Base-by-base conservation (phyloP, 225 moss, liverwort and hornwort genomes). In the Antitrichia curtipendula region DNA sequence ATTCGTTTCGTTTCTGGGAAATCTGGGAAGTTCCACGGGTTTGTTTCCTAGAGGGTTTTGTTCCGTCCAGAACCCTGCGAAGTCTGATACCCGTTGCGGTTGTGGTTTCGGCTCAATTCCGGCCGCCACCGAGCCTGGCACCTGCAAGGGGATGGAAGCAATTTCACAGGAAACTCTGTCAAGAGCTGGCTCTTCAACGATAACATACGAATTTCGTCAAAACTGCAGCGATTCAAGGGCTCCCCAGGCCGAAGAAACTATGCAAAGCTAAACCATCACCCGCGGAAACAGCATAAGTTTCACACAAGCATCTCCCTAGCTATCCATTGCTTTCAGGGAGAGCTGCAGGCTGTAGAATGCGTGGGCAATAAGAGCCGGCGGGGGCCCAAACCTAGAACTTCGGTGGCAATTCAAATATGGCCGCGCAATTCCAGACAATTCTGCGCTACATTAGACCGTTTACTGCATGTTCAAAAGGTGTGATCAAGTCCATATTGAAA, bases 41-140 rank as follows among this genome's bases (percentile, higher is more conserved):
- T 89, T 92, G 82, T 89, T 90, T 65, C 68, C 89, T n/a, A 77
- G 61, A 36, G 79, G 56, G 49, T 58, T 89, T 45, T 83, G 86
- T 23, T 78, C 88, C 87, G 78, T 82, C 91, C 92, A 92, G 88
- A 91, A 87, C 87, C 89, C 88, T 56, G 92, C 76, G 69, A 92
- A 89, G 47, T 89, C 90, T 29, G 90, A 83, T 50, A 77, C 84
- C 56, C 84, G 92, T 25, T 87, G 89, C 45, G 87, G 47, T 69
- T 90, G 88, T 60, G 62, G 65, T 56, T 88, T 86, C 45, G 74
- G 38, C 19, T 90, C 83, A 25, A 63, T 86, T 90, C 81, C 88
- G 25, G 61, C 82, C 61, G 80, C 75, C 75, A 84, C 84, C 47
- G 86, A 52, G 31, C 73, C 77, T 45, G 66, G 78, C 36, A 82